Conservation (phyloP, 2,329 filamentous ascomycete genomes). For the Pyrenochaeta sp. region DNA sequence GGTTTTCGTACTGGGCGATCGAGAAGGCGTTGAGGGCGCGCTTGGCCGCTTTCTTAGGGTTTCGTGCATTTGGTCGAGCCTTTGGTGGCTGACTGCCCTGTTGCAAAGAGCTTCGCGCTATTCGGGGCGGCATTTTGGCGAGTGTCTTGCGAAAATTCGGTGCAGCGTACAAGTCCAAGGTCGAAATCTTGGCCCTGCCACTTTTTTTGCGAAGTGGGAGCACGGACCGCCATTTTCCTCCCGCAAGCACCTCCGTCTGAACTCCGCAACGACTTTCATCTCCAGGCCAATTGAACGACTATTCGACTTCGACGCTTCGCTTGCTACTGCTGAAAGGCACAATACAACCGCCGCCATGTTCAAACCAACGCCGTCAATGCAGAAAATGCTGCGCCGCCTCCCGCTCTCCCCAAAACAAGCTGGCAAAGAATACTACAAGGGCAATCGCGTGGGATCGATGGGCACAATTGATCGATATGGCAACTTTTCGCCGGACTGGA, state of each 20-base stretch:
- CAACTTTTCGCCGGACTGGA: slow-evolving; percentile 83
- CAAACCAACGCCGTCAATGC: slow-evolving; percentile 72
- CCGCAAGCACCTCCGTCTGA: slow-evolving; percentile 19
- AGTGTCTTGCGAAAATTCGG: slow-evolving; percentile 6
- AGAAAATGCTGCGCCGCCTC: slow-evolving; percentile 75
- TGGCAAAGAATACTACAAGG: slow-evolving; percentile 96
- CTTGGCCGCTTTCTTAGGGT: slow-evolving; percentile 60
- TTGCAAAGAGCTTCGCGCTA: slow-evolving; percentile 51
- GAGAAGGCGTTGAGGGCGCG: slow-evolving; percentile 69
- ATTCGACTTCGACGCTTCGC: slow-evolving; percentile 5
- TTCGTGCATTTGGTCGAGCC: slow-evolving; percentile 40
- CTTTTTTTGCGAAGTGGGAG: slow-evolving; percentile 24
- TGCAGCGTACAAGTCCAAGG: slow-evolving; percentile 9
- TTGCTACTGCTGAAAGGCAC: background rate
- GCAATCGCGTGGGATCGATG: slow-evolving; percentile 87
- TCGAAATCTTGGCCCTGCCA: slow-evolving; percentile 36
- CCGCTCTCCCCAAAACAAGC: slow-evolving; percentile 91
- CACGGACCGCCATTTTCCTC: slow-evolving; percentile 14
- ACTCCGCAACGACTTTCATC: slow-evolving; percentile 23
- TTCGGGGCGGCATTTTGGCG: slow-evolving; percentile 55
- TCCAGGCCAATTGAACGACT: background rate
- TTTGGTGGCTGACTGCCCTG: slow-evolving; percentile 42
- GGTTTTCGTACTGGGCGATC: slow-evolving; percentile 67
- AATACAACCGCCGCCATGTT: slow-evolving; percentile 58
- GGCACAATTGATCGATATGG: slow-evolving; percentile 85